Percentiles rank a stretch among this genome's conserved stretches.
Conservation (phyloP, 192 early-diverging fungal species). For the Mortierella claussenii region DNA sequence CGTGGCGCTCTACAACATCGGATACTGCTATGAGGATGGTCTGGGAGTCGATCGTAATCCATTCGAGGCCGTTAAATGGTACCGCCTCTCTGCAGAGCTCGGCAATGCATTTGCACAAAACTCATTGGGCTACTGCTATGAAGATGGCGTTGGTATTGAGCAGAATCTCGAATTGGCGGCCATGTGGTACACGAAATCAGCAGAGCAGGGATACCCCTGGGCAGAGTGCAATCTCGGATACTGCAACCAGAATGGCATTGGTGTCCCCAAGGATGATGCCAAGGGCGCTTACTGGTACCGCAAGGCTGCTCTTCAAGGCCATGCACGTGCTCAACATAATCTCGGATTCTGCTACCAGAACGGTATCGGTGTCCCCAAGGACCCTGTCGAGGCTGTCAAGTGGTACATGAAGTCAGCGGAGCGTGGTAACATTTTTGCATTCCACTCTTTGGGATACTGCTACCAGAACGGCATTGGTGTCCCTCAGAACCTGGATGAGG, state of each 20-base stretch:
- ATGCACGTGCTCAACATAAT: slow-evolving; percentile 71
- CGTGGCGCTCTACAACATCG: slow-evolving; percentile 71
- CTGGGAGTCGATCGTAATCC: slow-evolving; percentile 67
- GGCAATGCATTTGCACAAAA: slow-evolving; percentile 90
- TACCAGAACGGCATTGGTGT: slow-evolving; percentile 73
- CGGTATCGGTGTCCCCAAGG: slow-evolving; percentile 77
- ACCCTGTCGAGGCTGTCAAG: slow-evolving; percentile 59
- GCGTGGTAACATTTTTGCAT: slow-evolving; percentile 67
- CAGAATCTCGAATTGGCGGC: slow-evolving; percentile 66
- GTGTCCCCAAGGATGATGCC: slow-evolving; percentile 60
- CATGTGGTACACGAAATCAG: slow-evolving; percentile 67
- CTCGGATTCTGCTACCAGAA: slow-evolving; percentile 91
- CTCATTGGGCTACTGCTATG: slow-evolving; percentile 84
- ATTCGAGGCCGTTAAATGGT: slow-evolving; percentile 72
- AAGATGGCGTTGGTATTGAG: slow-evolving; percentile 82
- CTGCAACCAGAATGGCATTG: slow-evolving; percentile 77
- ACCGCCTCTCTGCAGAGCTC: slow-evolving; percentile 68
- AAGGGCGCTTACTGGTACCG: slow-evolving; percentile 72
- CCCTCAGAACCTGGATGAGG: slow-evolving; percentile 58
- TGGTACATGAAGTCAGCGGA: slow-evolving; percentile 69
- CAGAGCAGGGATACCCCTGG: slow-evolving; percentile 71
- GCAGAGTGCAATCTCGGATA: slow-evolving; percentile 85
- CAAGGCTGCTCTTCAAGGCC: slow-evolving; percentile 73
- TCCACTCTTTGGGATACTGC: slow-evolving; percentile 69
- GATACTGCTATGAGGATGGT: slow-evolving; percentile 74